Evolutionary conservation across 2,329 filamentous ascomycete genomes (phyloP).

Genomic region (Aspergillus fischeri): DNA sequence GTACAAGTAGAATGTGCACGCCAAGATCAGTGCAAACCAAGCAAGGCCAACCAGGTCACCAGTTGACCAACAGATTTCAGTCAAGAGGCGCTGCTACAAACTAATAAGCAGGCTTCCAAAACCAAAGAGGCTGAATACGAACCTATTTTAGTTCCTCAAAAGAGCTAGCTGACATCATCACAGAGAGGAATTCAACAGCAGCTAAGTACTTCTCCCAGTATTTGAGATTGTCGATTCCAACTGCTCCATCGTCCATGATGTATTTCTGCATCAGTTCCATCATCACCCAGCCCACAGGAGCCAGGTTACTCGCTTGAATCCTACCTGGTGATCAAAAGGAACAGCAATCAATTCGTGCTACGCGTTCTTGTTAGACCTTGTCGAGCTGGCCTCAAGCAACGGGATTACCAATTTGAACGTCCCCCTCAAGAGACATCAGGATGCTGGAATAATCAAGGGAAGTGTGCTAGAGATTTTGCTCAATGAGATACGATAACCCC

Average conservation of each 20-base stretch:
- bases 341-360: no score
- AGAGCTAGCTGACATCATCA: slow-evolving; percentile 10
- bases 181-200: slow-evolving; percentile 5
- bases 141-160: slow-evolving; percentile 15
- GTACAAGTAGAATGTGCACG: slow-evolving; percentile 11
- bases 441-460: slow-evolving; percentile 22
- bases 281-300: slow-evolving; percentile 20
- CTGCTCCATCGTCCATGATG: slow-evolving; percentile 26
- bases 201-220: slow-evolving; percentile 4
- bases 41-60: slow-evolving; percentile 13
- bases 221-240: slow-evolving; percentile 26
- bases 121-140: neutral
- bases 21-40: slow-evolving; percentile 18
- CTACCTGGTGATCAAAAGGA: neutral
- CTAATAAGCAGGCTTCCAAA: slow-evolving; percentile 4
- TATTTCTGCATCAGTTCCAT: slow-evolving; percentile 32
- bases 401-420: slow-evolving; percentile 21
- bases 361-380: no score
- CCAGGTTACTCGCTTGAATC: slow-evolving; percentile 15
- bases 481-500: slow-evolving; percentile 13
- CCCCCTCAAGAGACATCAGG: slow-evolving; percentile 15
- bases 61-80: slow-evolving; percentile 8
- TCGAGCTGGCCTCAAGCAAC: slow-evolving; percentile 3
- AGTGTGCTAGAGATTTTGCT: neutral
- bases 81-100: slow-evolving; percentile 14